Percentiles rank a stretch among this genome's conserved stretches.
These are phyloP conservation scores for Macrocystidia cucumis DNA, from an alignment of 1,284 basidiomycete species.

Conservation along the genomic window DNA sequence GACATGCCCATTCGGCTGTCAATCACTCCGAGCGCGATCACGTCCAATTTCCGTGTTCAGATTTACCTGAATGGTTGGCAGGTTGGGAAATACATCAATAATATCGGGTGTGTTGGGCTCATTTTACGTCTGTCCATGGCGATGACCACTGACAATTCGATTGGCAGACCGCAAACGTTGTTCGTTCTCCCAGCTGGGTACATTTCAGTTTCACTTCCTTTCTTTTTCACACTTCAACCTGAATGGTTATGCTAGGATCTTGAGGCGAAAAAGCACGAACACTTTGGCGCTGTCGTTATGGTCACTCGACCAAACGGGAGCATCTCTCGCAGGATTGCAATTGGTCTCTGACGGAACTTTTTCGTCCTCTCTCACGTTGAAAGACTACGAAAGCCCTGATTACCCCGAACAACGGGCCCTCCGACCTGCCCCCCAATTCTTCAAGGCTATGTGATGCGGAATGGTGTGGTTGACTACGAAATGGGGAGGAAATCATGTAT, in stretches of 20 bases:
- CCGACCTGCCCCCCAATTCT: slow-evolving; percentile 15
- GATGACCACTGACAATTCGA: too few relatives aligned
- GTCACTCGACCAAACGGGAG: slow-evolving; percentile 34
- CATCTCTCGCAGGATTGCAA: slow-evolving; percentile 29
- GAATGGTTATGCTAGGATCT: slow-evolving; percentile 22
- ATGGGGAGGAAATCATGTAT: background rate
- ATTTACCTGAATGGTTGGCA: slow-evolving; percentile 50
- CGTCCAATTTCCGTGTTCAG: slow-evolving; percentile 40
- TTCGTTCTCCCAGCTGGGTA: slow-evolving; percentile 41
- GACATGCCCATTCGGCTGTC: slow-evolving; percentile 38
- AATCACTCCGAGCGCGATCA: slow-evolving; percentile 31
- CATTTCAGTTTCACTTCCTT: slow-evolving; percentile 10
- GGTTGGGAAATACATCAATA: slow-evolving; percentile 42
- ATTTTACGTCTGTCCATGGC: too few relatives aligned
- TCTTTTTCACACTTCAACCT: too few relatives aligned
- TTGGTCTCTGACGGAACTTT: slow-evolving; percentile 35
- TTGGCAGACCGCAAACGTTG: slow-evolving; percentile 37
- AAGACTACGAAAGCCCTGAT: slow-evolving; percentile 29
- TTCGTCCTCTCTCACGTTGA: slow-evolving; percentile 25
- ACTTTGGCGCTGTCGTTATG: slow-evolving; percentile 39
- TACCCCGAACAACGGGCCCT: slow-evolving; percentile 20
- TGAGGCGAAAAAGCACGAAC: slow-evolving; percentile 30
- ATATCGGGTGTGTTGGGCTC: slow-evolving; percentile 29
- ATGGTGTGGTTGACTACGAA: slow-evolving; percentile 7
- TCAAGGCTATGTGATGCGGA: slow-evolving; percentile 20